A percentile compares a stretch with the other conserved stretches of the same genome.
These are phyloP conservation scores for Yarrowia alimentaria DNA, from an alignment of 805 yeast species.

Conservation along the genomic window DNA sequence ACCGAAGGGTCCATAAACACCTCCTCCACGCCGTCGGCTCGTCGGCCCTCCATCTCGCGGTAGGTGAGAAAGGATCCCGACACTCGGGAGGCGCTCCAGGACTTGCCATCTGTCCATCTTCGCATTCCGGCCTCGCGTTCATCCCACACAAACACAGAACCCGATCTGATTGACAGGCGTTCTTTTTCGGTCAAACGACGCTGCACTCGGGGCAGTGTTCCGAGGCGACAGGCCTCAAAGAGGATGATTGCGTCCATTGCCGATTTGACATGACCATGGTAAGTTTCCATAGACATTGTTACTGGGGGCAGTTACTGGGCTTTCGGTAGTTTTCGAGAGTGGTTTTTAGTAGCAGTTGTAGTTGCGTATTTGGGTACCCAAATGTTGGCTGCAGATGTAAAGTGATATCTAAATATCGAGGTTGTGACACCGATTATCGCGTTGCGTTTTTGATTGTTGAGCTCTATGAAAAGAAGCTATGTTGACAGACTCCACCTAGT, in stretches of 20 bases:
- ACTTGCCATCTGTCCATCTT: slow-evolving; percentile 75
- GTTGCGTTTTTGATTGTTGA: too few species aligned
- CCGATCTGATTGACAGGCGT: slow-evolving; percentile 52
- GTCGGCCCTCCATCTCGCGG: slow-evolving; percentile 53
- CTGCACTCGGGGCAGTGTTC: slow-evolving; percentile 55
- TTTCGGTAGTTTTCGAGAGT: neutral
- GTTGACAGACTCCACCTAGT: slow-evolving; percentile 28
- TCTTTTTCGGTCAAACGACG: slow-evolving; percentile 59
- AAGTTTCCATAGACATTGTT: slow-evolving; percentile 50
- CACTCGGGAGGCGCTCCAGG: slow-evolving; percentile 73
- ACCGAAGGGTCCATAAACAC: too few species aligned
- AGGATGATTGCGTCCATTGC: slow-evolving; percentile 62
- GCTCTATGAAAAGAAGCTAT: neutral
- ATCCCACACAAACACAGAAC: slow-evolving; percentile 69
- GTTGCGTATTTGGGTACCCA: neutral
- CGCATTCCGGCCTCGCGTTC: slow-evolving; percentile 69
- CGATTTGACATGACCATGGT: slow-evolving; percentile 57
- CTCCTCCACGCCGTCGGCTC: slow-evolving; percentile 32
- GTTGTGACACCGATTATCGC: too few species aligned
- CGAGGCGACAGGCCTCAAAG: slow-evolving; percentile 61
- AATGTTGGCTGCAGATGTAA: too few species aligned
- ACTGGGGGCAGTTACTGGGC: too few species aligned
- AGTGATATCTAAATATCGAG: too few species aligned
- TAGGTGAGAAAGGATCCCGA: slow-evolving; percentile 61
- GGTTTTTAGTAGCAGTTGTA: neutral